Conservation (phyloP, 2,329 filamentous ascomycete species). For the Arthrobotrys pseudoclavata region DNA sequence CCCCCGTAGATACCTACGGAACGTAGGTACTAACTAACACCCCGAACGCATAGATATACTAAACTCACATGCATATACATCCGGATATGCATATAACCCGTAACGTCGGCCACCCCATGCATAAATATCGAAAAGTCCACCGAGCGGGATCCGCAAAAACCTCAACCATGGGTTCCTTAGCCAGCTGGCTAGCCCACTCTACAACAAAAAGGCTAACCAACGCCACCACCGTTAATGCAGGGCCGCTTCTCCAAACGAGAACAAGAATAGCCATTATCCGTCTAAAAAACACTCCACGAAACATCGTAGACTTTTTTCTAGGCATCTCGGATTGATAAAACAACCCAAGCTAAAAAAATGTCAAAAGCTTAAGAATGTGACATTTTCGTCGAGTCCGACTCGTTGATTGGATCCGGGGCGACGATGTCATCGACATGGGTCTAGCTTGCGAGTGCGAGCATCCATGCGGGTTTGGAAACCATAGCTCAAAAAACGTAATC, state of each 20-base stretch:
- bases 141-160: no score
- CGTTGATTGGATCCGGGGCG: conserved; percentile 30
- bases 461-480: background rate
- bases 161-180: background rate
- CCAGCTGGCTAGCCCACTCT: no score
- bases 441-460: conserved; percentile 19
- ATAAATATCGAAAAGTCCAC: conserved; percentile 14
- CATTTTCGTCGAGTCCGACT: conserved; percentile 13
- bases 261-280: background rate
- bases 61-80: conserved; percentile 4
- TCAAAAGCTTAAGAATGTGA: background rate
- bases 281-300: conserved; percentile 34
- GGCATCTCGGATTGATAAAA: background rate
- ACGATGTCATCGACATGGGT: conserved; percentile 44
- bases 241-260: background rate
- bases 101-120: conserved; percentile 6
- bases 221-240: conserved; percentile 34
- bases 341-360: background rate
- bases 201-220: background rate
- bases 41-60: conserved; percentile 19
- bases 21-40: background rate
- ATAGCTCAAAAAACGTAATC: background rate
- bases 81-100: conserved; percentile 4
- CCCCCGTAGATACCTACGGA: background rate
- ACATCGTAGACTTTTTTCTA: conserved; percentile 23